phyloP scores from a whole-genome alignment of 306 rosid genomes.

The Malus asiatica region DNA sequence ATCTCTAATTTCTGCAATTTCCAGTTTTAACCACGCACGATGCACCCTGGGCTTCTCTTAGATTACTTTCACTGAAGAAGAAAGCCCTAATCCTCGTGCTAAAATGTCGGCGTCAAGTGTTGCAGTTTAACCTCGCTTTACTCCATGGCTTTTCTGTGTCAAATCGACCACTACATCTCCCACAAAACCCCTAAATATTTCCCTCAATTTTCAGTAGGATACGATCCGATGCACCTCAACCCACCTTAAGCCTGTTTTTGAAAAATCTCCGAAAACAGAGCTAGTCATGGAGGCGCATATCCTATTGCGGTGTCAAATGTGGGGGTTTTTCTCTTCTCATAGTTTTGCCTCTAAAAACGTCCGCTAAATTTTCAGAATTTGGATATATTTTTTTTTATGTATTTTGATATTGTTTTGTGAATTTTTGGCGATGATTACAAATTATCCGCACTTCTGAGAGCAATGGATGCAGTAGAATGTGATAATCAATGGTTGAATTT shows the following conservation, averaged over 20 bases:
- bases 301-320: slow-evolving; percentile 33
- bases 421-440: slow-evolving; percentile 35
- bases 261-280: slow-evolving; percentile 23
- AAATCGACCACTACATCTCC: slow-evolving; percentile 35
- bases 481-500: slow-evolving; percentile 57
- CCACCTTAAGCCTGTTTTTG: slow-evolving; percentile 70
- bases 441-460: slow-evolving; percentile 63
- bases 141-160: slow-evolving; percentile 55
- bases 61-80: too few relatives aligned
- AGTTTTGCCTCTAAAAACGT: slow-evolving; percentile 45
- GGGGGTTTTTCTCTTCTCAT: slow-evolving; percentile 24
- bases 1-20: too few relatives aligned
- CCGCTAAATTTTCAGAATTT: slow-evolving; percentile 14
- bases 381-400: too few relatives aligned
- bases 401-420: neutral
- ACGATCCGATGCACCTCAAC: slow-evolving; percentile 40
- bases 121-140: slow-evolving; percentile 37
- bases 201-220: neutral
- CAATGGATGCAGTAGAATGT: slow-evolving; percentile 40
- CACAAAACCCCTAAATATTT: neutral
- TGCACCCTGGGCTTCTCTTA: too few relatives aligned
- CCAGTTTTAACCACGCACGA: too few relatives aligned
- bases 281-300: slow-evolving; percentile 67
- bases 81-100: too few relatives aligned
- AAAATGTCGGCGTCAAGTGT: slow-evolving; percentile 46